Evolutionary conservation across 768 basidiomycete genomes (phyloP).

Genomic region (Pulveroboletus sp.): DNA sequence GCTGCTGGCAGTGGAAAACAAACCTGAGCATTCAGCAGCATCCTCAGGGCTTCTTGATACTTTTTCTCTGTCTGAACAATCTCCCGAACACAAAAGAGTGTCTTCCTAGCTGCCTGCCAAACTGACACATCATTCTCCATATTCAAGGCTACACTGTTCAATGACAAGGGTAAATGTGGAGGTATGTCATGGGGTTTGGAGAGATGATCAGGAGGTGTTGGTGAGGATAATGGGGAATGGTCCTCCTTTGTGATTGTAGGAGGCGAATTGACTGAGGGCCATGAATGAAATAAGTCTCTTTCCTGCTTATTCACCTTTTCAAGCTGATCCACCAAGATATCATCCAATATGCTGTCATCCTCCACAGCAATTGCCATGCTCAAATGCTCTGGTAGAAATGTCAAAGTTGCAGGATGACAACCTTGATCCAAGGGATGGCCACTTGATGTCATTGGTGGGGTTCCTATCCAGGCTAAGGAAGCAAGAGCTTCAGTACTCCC

Average conservation of each 20-base stretch:
- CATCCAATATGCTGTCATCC: slow-evolving; percentile 48
- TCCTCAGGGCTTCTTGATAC: slow-evolving; percentile 37
- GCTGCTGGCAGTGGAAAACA: slow-evolving; percentile 5
- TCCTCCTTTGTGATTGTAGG: too few relatives aligned
- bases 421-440: neutral
- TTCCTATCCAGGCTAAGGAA: slow-evolving; percentile 34
- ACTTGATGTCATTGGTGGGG: neutral
- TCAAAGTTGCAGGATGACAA: neutral
- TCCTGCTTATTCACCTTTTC: slow-evolving; percentile 34
- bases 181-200: neutral
- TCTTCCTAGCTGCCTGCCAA: slow-evolving; percentile 38
- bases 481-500: slow-evolving; percentile 27
- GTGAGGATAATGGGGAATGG: neutral
- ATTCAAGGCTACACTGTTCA: slow-evolving; percentile 7
- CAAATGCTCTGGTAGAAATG: slow-evolving; percentile 6
- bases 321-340: slow-evolving; percentile 44
- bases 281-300: neutral
- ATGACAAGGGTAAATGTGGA: neutral
- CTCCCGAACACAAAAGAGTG: slow-evolving; percentile 45
- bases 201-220: neutral
- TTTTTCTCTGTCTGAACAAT: slow-evolving; percentile 45
- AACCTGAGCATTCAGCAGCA: slow-evolving; percentile 37
- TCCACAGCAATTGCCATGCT: slow-evolving; percentile 46
- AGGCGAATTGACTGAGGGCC: neutral
- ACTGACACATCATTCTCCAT: slow-evolving; percentile 24